Conservation (phyloP, 2,329 filamentous ascomycete genomes). For the Ophiostoma sp. region DNA sequence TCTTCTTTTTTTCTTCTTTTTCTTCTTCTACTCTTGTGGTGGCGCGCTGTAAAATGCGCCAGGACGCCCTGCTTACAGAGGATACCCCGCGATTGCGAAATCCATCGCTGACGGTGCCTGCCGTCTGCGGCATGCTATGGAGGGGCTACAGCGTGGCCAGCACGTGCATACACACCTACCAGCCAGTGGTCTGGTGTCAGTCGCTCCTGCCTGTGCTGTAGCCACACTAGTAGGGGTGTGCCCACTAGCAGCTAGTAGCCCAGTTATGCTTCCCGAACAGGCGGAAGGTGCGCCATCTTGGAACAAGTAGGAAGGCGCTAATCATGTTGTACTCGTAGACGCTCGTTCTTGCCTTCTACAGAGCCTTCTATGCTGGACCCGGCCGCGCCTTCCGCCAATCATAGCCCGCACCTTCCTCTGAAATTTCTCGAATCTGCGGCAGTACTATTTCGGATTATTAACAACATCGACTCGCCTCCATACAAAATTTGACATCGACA, state of each 20-base stretch:
- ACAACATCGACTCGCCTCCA: neutral
- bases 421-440: neutral
- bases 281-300: no score
- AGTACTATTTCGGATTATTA: conserved; percentile 6
- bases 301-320: neutral
- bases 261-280: no score
- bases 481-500: neutral
- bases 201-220: neutral
- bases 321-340: neutral
- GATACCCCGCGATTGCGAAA: conserved; percentile 5
- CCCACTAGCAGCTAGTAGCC: no score
- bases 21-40: neutral
- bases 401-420: neutral
- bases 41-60: neutral
- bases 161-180: conserved; percentile 11
- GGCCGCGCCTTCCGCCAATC: neutral
- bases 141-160: conserved; percentile 15
- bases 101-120: neutral
- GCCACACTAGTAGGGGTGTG: neutral
- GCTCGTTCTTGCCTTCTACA: neutral
- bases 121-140: conserved; percentile 6
- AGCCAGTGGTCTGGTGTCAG: conserved; percentile 15
- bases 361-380: neutral
- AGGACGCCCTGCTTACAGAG: neutral
- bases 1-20: neutral